These are phyloP conservation scores for Perilla frutescens DNA, from an alignment of 257 asterid genomes.

Conservation along the genomic window DNA sequence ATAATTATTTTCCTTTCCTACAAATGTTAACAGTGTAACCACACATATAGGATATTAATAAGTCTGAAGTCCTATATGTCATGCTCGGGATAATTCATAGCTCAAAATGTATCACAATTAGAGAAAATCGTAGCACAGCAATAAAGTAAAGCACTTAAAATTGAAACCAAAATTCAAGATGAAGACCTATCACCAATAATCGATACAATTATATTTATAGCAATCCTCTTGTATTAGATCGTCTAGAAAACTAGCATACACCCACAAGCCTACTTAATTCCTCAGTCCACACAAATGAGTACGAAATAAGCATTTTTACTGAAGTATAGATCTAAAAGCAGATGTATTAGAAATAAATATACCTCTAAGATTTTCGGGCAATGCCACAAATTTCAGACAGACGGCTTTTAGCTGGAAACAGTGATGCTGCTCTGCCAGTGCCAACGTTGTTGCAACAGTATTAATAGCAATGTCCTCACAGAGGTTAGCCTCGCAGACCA, in stretches of 20 bases:
- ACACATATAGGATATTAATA: neutral
- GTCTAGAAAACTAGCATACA: neutral
- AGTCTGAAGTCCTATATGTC: too few relatives aligned
- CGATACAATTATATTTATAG: too few relatives aligned
- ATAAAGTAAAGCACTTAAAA: neutral
- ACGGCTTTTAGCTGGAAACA: slow-evolving; percentile 88
- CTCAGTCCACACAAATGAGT: neutral
- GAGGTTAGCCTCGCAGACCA: slow-evolving; percentile 82
- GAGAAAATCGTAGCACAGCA: neutral
- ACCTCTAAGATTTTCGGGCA: slow-evolving; percentile 90
- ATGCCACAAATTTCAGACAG: slow-evolving; percentile 83
- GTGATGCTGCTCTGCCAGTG: slow-evolving; percentile 96
- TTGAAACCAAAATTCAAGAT: neutral
- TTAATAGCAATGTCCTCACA: slow-evolving; percentile 86
- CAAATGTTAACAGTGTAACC: neutral
- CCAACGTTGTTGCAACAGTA: slow-evolving; percentile 97
- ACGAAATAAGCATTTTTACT: neutral
- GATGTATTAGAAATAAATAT: slow-evolving; percentile 20
- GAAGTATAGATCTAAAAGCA: neutral
- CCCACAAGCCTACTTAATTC: neutral
- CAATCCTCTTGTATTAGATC: too few relatives aligned
- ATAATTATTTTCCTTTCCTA: too few relatives aligned
- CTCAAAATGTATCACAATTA: slow-evolving; percentile 6
- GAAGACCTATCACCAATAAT: neutral
- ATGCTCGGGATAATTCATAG: neutral